phyloP scores from a whole-genome alignment of 768 basidiomycete species.

The Crepidotus variabilis region DNA sequence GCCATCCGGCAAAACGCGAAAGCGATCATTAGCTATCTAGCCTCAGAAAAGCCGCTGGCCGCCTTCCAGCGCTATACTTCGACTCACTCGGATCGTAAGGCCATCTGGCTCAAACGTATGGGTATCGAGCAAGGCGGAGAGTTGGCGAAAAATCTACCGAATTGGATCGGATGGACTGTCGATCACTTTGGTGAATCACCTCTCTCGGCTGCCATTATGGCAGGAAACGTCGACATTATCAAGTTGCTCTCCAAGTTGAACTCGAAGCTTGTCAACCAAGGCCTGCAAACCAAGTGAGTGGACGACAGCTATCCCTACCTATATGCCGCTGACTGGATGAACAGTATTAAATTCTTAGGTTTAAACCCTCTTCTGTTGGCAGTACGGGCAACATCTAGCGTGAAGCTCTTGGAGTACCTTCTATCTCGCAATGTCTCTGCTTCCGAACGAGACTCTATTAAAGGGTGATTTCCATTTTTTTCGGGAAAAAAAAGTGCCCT shows the following conservation, averaged over 20 bases:
- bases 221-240: conserved; percentile 32
- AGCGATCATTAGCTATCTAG: conserved; percentile 44
- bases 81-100: conserved; percentile 36
- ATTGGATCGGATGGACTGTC: conserved; percentile 49
- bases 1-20: conserved; percentile 31
- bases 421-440: conserved; percentile 43
- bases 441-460: conserved; percentile 32
- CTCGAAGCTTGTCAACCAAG: conserved; percentile 35
- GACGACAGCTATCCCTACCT: background rate
- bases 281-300: conserved; percentile 41
- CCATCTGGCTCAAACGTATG: conserved; percentile 37
- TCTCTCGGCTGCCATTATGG: conserved; percentile 39
- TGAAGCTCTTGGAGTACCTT: conserved; percentile 45
- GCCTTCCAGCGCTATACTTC: conserved; percentile 50
- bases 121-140: conserved; percentile 16
- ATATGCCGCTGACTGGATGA: conserved; percentile 1
- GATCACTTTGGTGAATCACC: conserved; percentile 50
- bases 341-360: conserved; percentile 42
- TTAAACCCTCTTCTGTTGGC: conserved; percentile 45
- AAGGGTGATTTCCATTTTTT: conserved; percentile 33
- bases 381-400: conserved; percentile 22
- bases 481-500: background rate
- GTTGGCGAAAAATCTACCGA: conserved; percentile 37
- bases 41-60: conserved; percentile 38
- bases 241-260: conserved; percentile 42